Base-by-base conservation (phyloP, 495 filamentous ascomycete genomes). In the Xylaria sp. region DNA sequence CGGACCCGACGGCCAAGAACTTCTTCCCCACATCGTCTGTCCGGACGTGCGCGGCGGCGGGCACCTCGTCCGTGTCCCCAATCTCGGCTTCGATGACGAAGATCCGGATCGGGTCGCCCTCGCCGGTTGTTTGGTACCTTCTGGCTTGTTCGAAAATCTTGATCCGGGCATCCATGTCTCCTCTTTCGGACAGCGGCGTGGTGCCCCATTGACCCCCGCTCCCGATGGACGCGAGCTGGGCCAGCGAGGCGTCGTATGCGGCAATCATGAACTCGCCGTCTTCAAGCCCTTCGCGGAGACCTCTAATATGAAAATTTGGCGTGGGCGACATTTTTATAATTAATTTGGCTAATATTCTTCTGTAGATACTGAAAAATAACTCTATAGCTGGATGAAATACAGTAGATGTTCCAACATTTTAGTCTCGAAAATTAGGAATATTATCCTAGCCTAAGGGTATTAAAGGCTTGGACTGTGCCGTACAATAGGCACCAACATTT, bases 1-100 rank as follows among this genome's bases (percentile, higher is more conserved):
- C 33, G 57, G 41, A 31, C 29, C 67, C 67, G 57, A 62, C 67
- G 17, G n/a, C 4, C 14, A 70, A 9, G 31, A 43, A 21, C 2
- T 11, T 62, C 58, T 63, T 63, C 11, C 66, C 66, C 1, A 26
- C 44, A 5, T 62, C 58, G 33, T 53, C 57, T 26, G 19, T 70
- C 17, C 58, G 68, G 33, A 53, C 11, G 2, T 43, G 41, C 33
- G 33, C 31, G 31, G 58, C 53, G 8, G 58, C 29, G n/a, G 68
- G 68, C 37, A 70, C 33, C 33, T 63, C 58, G 21, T 63, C 44
- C 2, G n/a, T 12, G 24, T 40, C 12, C 3, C 21, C 5, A 19
- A 63, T 31, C 68, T 63, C 68, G 44, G 46, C 44, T 55, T 70
- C 68, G 46, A 63, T 55, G 58, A 63, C 19, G 59, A 70, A 62